Base-by-base conservation (phyloP, 2,329 filamentous ascomycete species). In the Diplodia intermedia region DNA sequence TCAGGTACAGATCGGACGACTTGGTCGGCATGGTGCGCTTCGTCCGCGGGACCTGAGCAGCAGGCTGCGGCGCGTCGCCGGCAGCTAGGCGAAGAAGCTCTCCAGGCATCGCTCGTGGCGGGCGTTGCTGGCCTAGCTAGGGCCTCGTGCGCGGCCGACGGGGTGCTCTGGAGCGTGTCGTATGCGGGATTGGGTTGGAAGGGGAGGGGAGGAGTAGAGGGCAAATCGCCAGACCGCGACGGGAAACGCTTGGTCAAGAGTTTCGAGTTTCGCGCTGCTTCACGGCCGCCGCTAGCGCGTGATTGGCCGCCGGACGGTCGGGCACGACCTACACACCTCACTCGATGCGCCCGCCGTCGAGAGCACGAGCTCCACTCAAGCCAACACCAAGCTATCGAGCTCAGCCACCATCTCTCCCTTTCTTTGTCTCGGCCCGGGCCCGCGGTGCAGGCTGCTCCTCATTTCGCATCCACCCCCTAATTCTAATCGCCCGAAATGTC, bases 81-180 rank as follows among this genome's bases (percentile, higher is more conserved):
- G 38, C 54, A 26, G 47, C 57, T 55, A 76, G 76, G 70, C 76
- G 73, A 69, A 81, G 74, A 63, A 82, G 77, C 74, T 81, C 79
- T 72, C 79, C 80, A 70, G 80, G 80, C 80, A 82, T 82, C 73
- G 73, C 76, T 74, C 73, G 72, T 66, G 31, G 72, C 72, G 68
- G 69, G 68, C 69, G 72, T 63, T 68, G 77, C 76, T 77, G 71
- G 72, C 71, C 71, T 71, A 74, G 75, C 74, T 71, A 69, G 70
- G 69, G 68, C 70, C 68, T 74, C 71, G 68, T 66, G 62, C 67
- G 71, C 69, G 69, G 71, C 40, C 43, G 52, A 40, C 36, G 40
- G 49, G 26, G 31, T 26, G 57, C 20, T 29, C 23, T 61, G 20
- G 50, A 20, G 47, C 47, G 60, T 15, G 60, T 52, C 47, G 43